A percentile compares a stretch with the other conserved stretches of the same genome.
phyloP scores from a whole-genome alignment of 495 filamentous ascomycete genomes.

The Penicillium herquei region DNA sequence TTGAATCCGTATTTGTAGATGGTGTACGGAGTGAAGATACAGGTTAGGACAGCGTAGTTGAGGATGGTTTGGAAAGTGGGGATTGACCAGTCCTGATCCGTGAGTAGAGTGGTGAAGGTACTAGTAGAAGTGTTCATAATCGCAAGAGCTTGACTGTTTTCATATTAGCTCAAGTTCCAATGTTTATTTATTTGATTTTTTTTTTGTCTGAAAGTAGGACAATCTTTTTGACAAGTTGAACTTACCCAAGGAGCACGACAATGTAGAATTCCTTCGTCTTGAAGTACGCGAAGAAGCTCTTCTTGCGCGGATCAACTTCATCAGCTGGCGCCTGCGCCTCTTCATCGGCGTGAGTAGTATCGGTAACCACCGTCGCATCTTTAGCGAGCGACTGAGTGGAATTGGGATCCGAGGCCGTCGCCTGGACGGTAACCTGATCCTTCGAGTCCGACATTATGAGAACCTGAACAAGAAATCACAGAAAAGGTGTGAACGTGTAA shows the following conservation, averaged over 20 bases:
- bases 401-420: slow-evolving; percentile 12
- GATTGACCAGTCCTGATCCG: slow-evolving; percentile 67
- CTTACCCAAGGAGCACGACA: slow-evolving; percentile 71
- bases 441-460: slow-evolving; percentile 29
- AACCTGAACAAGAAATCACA: background rate
- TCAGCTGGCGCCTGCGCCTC: slow-evolving; percentile 29
- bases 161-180: background rate
- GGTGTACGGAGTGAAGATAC: slow-evolving; percentile 80
- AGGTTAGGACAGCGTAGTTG: slow-evolving; percentile 82
- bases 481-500: background rate
- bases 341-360: slow-evolving; percentile 14
- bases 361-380: slow-evolving; percentile 21
- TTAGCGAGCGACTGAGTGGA: slow-evolving; percentile 21
- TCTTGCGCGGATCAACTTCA: slow-evolving; percentile 39
- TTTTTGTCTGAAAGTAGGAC: background rate
- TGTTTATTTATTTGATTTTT: background rate
- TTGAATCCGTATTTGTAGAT: slow-evolving; percentile 78
- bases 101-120: slow-evolving; percentile 80
- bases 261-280: slow-evolving; percentile 84
- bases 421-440: slow-evolving; percentile 26
- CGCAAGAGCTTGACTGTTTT: slow-evolving; percentile 70
- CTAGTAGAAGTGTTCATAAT: slow-evolving; percentile 87
- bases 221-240: background rate
- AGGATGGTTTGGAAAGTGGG: slow-evolving; percentile 97
- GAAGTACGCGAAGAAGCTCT: slow-evolving; percentile 75